A percentile compares a stretch with the other conserved stretches of the same genome.
These are phyloP conservation scores for Haematococcus lacustris DNA, from an alignment of 139 green algal species.

Conservation along the genomic window DNA sequence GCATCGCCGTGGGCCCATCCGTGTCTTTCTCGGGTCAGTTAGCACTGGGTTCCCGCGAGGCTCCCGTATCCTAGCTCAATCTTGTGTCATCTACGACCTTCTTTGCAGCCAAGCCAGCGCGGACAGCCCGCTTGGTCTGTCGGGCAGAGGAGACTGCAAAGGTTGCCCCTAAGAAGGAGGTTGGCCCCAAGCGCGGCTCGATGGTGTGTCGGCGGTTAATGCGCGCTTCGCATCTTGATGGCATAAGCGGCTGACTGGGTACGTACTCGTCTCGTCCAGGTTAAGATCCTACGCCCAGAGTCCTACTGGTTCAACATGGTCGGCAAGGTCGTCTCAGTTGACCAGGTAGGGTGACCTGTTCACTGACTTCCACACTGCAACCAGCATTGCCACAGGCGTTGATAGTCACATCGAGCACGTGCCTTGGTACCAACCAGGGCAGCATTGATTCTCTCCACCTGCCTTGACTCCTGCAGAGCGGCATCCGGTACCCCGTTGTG, in stretches of 20 bases:
- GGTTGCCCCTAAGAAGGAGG: slow-evolving; percentile 46
- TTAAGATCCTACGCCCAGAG: slow-evolving; percentile 94
- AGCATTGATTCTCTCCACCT: too few species aligned
- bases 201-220: slow-evolving; percentile 28
- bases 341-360: slow-evolving; percentile 61
- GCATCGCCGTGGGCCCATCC: neutral
- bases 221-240: neutral
- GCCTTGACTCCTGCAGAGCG: too few species aligned
- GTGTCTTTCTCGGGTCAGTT: neutral
- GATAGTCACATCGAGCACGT: neutral
- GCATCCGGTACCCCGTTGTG: neutral
- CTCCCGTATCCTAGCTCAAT: neutral
- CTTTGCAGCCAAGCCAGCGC: slow-evolving; percentile 27
- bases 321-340: slow-evolving; percentile 97
- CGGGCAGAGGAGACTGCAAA: slow-evolving; percentile 31
- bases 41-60: too few species aligned
- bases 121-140: slow-evolving; percentile 26
- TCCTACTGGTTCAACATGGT: slow-evolving; percentile 98
- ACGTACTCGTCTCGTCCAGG: slow-evolving; percentile 44
- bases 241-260: neutral
- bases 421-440: neutral
- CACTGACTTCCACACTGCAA: too few species aligned
- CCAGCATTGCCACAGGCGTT: neutral
- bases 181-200: slow-evolving; percentile 79
- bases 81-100: neutral